Conservation (phyloP, 495 filamentous ascomycete genomes). For the Trichoderma erinaceum region DNA sequence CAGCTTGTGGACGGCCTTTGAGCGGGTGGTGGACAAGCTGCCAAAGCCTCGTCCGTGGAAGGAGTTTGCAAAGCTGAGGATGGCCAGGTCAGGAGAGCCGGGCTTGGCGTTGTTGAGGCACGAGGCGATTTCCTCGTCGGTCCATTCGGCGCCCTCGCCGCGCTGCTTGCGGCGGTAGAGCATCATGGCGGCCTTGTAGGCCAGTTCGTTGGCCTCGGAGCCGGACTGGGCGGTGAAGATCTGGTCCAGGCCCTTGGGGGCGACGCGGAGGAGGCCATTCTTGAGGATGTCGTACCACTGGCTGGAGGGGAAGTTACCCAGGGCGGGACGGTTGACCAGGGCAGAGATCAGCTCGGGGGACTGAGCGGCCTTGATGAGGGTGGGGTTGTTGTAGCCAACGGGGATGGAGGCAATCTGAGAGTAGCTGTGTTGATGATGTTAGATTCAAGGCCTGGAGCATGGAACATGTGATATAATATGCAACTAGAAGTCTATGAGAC, state of each 20-base stretch:
- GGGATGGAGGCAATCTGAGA: constrained; percentile 97
- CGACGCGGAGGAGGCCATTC: constrained; percentile 78
- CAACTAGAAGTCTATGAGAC: constrained; percentile 25
- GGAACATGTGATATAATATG: background rate
- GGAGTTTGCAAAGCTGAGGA: constrained; percentile 84
- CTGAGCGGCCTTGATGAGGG: constrained; percentile 61
- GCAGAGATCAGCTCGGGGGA: constrained; percentile 74
- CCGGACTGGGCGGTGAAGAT: constrained; percentile 96
- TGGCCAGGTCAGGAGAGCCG: constrained; percentile 77
- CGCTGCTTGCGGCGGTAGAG: constrained; percentile 84
- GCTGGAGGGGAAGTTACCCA: constrained; percentile 90
- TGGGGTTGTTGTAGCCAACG: constrained; percentile 92
- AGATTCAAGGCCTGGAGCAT: background rate
- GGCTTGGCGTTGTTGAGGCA: constrained; percentile 83
- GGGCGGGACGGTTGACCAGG: constrained; percentile 86
- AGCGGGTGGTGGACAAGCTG: constrained; percentile 83
- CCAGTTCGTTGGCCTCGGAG: constrained; percentile 95
- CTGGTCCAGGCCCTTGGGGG: constrained; percentile 86
- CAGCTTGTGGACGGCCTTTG: constrained; percentile 96
- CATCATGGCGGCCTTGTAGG: constrained; percentile 99
- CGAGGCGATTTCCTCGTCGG: constrained; percentile 66
- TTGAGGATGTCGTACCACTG: constrained; percentile 83
- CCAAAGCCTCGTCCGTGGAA: constrained; percentile 98
- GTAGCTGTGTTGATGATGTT: constrained; percentile 47
- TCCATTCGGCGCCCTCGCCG: constrained; percentile 79